A percentile compares a stretch with the other conserved stretches of the same genome.
phyloP scores from a whole-genome alignment of 371 early-diverging fungal genomes.

The Batrachochytrium dendrobatidis region DNA sequence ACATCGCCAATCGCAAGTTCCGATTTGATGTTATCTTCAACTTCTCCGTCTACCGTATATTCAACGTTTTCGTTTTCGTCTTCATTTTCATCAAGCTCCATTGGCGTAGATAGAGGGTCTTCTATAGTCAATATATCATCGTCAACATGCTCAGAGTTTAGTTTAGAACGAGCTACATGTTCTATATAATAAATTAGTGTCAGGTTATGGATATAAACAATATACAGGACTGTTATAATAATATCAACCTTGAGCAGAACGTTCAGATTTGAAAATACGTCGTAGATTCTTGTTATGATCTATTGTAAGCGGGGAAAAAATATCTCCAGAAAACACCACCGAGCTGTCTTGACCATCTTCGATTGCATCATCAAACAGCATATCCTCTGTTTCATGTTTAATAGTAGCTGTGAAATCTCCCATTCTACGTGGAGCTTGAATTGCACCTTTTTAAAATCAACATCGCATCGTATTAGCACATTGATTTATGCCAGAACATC shows the following conservation, averaged over 20 bases:
- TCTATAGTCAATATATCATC: no score
- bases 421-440: neutral
- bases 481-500: neutral
- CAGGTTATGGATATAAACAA: no score
- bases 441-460: neutral
- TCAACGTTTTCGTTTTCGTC: conserved; percentile 23
- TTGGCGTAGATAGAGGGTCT: conserved; percentile 13
- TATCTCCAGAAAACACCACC: neutral
- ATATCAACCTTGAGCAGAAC: no score
- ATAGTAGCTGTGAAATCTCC: neutral
- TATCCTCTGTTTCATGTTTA: neutral
- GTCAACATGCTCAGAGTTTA: no score
- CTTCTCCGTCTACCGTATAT: conserved; percentile 5
- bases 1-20: neutral
- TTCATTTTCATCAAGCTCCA: no score
- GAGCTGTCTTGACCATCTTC: neutral
- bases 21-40: conserved; percentile 6
- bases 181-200: no score
- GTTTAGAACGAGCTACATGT: no score
- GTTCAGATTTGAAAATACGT: neutral
- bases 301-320: neutral
- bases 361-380: neutral
- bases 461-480: neutral
- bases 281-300: neutral
- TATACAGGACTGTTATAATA: no score